A percentile compares a stretch with the other conserved stretches of the same genome.
Conservation (phyloP, 148 eudicot genomes). For the Rhododendron henanense region DNA sequence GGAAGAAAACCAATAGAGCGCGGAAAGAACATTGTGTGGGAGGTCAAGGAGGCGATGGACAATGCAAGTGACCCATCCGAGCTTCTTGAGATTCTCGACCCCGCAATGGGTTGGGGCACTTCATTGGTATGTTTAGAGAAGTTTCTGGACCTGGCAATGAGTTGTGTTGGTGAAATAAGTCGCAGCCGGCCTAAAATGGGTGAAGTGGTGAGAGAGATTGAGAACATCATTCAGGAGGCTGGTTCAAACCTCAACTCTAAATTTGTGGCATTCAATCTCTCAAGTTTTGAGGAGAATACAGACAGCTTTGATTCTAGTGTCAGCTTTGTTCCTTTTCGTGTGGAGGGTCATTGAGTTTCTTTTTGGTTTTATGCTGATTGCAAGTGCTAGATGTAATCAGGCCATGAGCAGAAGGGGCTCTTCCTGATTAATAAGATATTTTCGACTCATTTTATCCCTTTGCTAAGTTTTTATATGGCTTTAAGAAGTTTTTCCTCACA, state of each 20-base stretch:
- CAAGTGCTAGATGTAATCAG: not conserved
- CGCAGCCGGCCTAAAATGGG: slow-evolving; percentile 7
- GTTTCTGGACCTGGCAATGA: slow-evolving; percentile 3
- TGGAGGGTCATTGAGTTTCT: not conserved
- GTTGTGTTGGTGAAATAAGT: not conserved
- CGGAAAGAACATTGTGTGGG: not conserved
- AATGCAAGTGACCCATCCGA: not conserved
- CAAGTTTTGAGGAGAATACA: slow-evolving; percentile 9
- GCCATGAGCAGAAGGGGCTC: not conserved
- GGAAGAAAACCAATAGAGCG: not conserved
- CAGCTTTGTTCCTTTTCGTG: not conserved
- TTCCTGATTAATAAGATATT: not conserved
- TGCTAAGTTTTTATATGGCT: not conserved
- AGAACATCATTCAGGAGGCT: slow-evolving; percentile 28
- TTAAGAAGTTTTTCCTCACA: not conserved
- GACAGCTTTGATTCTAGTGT: not conserved
- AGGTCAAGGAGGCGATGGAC: not conserved
- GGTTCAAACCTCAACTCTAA: slow-evolving; percentile 2
- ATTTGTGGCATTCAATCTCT: not conserved
- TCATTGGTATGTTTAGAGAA: not conserved
- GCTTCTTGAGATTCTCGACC: not conserved
- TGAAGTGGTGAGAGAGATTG: slow-evolving; percentile 45
- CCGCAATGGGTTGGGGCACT: not conserved
- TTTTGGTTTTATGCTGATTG: not conserved
- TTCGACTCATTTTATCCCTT: not conserved